Evolutionary conservation across 2,329 filamentous ascomycete genomes (phyloP), one percentile per base, ranked within the genome.

Genomic region (Dactylellina haptotyla): DNA sequence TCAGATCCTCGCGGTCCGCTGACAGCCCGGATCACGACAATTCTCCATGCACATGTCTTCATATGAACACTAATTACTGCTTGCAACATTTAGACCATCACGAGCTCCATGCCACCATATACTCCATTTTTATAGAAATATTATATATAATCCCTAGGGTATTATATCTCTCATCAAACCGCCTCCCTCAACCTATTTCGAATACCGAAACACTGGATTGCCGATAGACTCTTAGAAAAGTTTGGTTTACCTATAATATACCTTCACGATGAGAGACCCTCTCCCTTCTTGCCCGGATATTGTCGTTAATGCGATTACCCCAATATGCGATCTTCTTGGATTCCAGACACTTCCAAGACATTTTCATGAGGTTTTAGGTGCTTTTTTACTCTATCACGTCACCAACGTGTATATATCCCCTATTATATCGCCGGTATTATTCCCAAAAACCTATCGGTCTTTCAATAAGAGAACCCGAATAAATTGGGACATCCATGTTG

Each of bases 401-500:
- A 85, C 91, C 79, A 87, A 88, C 80, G 83, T 84, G 76, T 84
- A 87, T 73, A 78, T 93, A 75, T 90, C 91, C 57, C 92, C 92
- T 4, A 78, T 84, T 41, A 61, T 93, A 34, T 93, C 90, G 32
- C 83, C 81, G 48, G 79, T 83, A 65, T 80, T 92, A 71, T 88
- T 90, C 75, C 87, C 89, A 1, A 77, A 83, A 48, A 84, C 86
- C 76, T 95, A 95, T 82, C 80, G 83, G 30, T 81, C 81, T 51
- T 84, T 92, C 77, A 86, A 87, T 53, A 82, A 83, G 25, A 84
- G 86, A 63, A 91, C 89, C 65, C 86, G 85, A 79, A 84, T 92
- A 75, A 95, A 90, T 84, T 95, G 92, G 92, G 88, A 96, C 80
- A 89, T 92, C 23, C 92, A 94, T 79, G 88, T 94, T 63, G 91